Evolutionary conservation across 2,329 filamentous ascomycete species (phyloP), one percentile per base, ranked within the genome.

Genomic region (Talaromyces sp.): DNA sequence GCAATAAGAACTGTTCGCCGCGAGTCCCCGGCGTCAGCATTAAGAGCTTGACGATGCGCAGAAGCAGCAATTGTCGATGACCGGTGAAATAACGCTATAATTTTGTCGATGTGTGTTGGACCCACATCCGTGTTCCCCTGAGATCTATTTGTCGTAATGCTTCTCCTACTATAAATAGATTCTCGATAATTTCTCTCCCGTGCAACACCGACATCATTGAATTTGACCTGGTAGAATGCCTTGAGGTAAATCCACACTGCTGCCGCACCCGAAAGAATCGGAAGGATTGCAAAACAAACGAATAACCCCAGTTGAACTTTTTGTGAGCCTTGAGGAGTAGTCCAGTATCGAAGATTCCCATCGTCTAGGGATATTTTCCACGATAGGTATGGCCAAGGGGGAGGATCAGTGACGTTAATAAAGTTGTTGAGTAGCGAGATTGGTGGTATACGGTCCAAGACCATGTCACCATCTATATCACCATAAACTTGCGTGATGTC

Each of bases 381-480:
- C 3, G 80, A 78, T 41, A 85, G 70, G 62, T 78, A 75, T 3
- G 83, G 82, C 59, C 77, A 76, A 5, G 78, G 77, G 2, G 84
- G 84, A n/a, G 73, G 67, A 7, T 77, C 69, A 2, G 81, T 82
- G 58, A 86, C 78, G 67, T 86, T 86, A 64, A 85, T 76, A 46
- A 84, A 74, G 61, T 80, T 80, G 55, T 75, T 71, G 19, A 79
- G 75, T 46, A 86, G 71, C 56, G 80, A 82, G 10, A 78, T 80
- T 4, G 83, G 84, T 0, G 82, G 80, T 29, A 86, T 76, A 21
- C 82, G 81, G 69, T 87, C 84, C 14, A 86, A 75, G 9, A 86
- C 74, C 27, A 75, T 76, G 66, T 86, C 84, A 24, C 75, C 75
- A 67, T 86, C 81, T 29, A 85, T 77, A 67, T 86, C 84, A n/a